Conservation (phyloP, 2,329 filamentous ascomycete genomes). For the Zymoseptoria pseudotritici region DNA sequence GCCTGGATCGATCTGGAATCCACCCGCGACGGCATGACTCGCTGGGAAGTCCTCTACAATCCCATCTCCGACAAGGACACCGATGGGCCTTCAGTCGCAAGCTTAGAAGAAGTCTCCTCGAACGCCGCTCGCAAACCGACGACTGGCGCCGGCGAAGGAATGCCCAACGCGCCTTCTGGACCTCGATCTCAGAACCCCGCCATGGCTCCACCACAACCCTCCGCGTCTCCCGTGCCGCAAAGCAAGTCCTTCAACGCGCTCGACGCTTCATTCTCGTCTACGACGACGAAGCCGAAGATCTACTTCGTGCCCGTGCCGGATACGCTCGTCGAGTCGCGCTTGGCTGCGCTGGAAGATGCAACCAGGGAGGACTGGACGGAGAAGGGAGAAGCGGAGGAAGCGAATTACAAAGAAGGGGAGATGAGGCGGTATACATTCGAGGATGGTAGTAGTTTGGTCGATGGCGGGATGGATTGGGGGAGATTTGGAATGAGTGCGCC, state of each 20-base stretch:
- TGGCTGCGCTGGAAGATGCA: constrained; percentile 50
- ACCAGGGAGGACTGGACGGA: constrained; percentile 37
- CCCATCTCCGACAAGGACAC: constrained; percentile 15
- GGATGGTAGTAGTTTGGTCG: constrained; percentile 37
- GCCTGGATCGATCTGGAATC: constrained; percentile 67
- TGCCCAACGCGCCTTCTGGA: constrained; percentile 20
- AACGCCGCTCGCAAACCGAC: constrained; percentile 11
- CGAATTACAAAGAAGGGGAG: constrained; percentile 26
- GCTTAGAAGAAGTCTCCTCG: constrained; percentile 14
- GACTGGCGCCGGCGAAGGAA: constrained; percentile 15
- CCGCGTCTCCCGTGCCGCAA: constrained; percentile 5
- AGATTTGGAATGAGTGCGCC: constrained; percentile 19
- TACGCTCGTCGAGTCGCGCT: constrained; percentile 56
- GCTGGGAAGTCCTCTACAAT: constrained; percentile 66
- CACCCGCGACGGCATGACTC: constrained; percentile 38
- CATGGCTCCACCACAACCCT: constrained; percentile 9
- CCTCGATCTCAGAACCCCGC: constrained; percentile 11
- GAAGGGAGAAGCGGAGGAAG: constrained; percentile 22
- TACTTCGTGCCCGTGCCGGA: constrained; percentile 60
- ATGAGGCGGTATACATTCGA: constrained; percentile 39
- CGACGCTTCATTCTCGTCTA: constrained; percentile 54
- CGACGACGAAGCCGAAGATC: constrained; percentile 54
- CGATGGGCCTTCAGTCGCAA: constrained; percentile 42
- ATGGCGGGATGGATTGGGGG: constrained; percentile 32
- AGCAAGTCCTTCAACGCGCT: constrained; percentile 32